Base-by-base conservation (phyloP, 2,329 filamentous ascomycete genomes). In the Alternaria gaisen region DNA sequence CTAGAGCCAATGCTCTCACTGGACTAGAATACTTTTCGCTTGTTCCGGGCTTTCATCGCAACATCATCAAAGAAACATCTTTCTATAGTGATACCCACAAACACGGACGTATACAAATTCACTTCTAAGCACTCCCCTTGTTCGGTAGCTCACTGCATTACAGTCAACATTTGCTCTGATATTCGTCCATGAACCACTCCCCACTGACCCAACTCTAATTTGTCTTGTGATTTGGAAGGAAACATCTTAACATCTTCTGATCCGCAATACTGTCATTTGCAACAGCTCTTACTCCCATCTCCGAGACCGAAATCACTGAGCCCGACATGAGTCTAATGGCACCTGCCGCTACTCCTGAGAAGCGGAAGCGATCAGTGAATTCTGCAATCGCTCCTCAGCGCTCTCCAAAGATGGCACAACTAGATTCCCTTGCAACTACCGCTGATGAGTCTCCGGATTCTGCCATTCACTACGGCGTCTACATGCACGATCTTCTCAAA, bases 21-120 rank as follows among this genome's bases (percentile, higher is more conserved):
- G 3, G 8, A 16, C 26, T 30, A 26, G 16, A 40, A 40, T n/a
- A 12, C 38, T 20, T 32, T 14, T 24, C 18, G 34, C 44, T 56
- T 56, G 44, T 44, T 56, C 54, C 11, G 14, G 6, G n/a, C 43
- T 38, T 56, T 48, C 42, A 48, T 34, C 10, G 34, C 43, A 24
- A 56, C 34, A 1, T 10, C 26, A 48, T 24, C 24, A 40, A 41
- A 56, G 32, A 8, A 41, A 7, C 9, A 30, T 4, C 9, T 20
- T 20, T 14, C 30, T 5, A 5, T 36, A 38, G 34, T 32, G 36
- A 14, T 20, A 56, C 9, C 30, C 40, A 12, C 51, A 56, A 56
- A 36, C 36, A 32, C 24, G 14, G 44, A 16, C 26, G 10, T 34
- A 30, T 5, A 32, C 26, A 12, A 34, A 36, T 30, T 34, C 44